Evolutionary conservation across 768 basidiomycete genomes (phyloP), one percentile per base, ranked within the genome.

Genomic region (Boletus fagicola): DNA sequence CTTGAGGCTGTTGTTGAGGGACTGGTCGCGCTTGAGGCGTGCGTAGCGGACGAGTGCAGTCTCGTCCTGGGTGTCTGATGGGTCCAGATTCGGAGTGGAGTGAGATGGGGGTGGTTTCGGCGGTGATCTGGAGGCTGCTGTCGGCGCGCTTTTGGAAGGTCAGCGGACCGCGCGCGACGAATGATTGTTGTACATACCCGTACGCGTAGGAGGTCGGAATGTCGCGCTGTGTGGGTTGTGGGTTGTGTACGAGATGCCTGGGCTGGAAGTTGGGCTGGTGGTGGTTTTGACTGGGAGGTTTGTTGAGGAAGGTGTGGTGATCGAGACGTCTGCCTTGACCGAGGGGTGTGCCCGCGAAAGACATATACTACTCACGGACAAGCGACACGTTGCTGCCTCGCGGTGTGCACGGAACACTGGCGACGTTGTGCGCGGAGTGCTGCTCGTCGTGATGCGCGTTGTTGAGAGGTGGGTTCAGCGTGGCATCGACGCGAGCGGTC

Each of bases 251-350:
- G 28, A 63, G 46, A 0, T 64, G 61, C 52, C 72, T 68, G 28
- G 70, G 62, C 35, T 65, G 65, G 45, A 64, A 65, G 39, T 57
- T 60, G 61, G 62, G 62, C 26, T 74, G 73, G 62, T 46, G 43
- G 68, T 71, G 49, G 68, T 56, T 73, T 73, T 77, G 51, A 57
- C 57, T 48, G 5, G 66, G 36, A 13, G 63, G 70, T 68, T 87
- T 89, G 58, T 84, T 85, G 71, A 90, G 83, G 69, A 92, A 91
- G 50, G 87, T 80, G 71, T 78, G 77, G 72, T 87, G 88, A 81
- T 90, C 88, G 71, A 91, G 83, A 77, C 90, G 86, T 81, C 89
- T 87, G 78, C 85, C 87, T 84, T 90, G 86, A 76, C 86, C 87
- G 63, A 91, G 75, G 56, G 90, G 88, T 72, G 90, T 91, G 73